Evolutionary conservation across 371 early-diverging fungal species (phyloP), one percentile per base, ranked within the genome.

Genomic region (Mucor mucedo): DNA sequence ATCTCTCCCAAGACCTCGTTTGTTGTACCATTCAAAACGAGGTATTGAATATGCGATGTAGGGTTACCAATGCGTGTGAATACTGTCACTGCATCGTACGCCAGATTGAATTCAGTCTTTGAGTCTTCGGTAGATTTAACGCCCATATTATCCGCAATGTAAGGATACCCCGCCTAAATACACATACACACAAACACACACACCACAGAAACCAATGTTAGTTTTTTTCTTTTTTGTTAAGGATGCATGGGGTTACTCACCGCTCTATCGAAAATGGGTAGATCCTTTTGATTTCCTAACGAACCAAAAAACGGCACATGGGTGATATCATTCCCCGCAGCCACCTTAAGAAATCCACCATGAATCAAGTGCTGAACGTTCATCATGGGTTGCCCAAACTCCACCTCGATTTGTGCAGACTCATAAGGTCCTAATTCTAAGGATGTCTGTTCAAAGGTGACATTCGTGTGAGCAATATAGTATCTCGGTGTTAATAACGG

Each of bases 231-330:
- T 35, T 9, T 40, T 55, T 21, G 0, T 21, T 21, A 21, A 21
- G 21, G 21, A 21, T 21, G 21, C 21, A 21, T 21, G 21, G 21
- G 21, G 21, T 21, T 21, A 21, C 21, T 21, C 21, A 56, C 57
- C 33, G 42, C 28, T 0, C 30, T 39, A 55, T 71, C 71, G 16
- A 66, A 60, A 5, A 71, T 38, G n/a, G 66, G 66, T 8, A 71
- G 65, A 33, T 73, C 63, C 45, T 50, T 39, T 58, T 78, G 55
- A 41, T 79, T 73, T 2, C 84, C 86, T 57, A 75, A 69, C 16
- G 80, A 35, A 52, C 83, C 86, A 49, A 77, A 70, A 62, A 82
- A 86, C 29, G 86, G 86, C 14, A 86, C 52, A 41, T 71, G 68
- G 33, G 72, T 11, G 5, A 16, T 58, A 52, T 33, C 29, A 30